A percentile compares a stretch with the other conserved stretches of the same genome.
These are phyloP conservation scores for Chloris gayana DNA, from an alignment of 176 grass and related monocot species.

Conservation along the genomic window DNA sequence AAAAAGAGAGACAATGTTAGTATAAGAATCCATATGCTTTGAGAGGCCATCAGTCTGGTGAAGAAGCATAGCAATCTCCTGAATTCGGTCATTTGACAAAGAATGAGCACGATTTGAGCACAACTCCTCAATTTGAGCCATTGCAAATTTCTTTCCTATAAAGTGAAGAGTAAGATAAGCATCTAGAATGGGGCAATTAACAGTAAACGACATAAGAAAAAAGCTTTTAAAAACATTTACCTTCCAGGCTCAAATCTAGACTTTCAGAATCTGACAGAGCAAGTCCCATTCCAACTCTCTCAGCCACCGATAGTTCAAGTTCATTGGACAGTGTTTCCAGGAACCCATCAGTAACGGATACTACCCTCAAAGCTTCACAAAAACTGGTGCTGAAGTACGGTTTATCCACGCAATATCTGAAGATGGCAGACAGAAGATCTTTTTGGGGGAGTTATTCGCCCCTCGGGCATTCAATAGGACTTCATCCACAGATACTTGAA, in stretches of 20 bases:
- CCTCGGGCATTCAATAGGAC: slow-evolving; percentile 43
- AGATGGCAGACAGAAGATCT: slow-evolving; percentile 55
- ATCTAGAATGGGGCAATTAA: slow-evolving; percentile 19
- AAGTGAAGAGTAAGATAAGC: slow-evolving; percentile 27
- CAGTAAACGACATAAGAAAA: not conserved
- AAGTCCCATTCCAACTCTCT: slow-evolving; percentile 77
- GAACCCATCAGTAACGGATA: slow-evolving; percentile 52
- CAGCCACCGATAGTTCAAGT: slow-evolving; percentile 61
- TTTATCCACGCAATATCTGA: slow-evolving; percentile 76
- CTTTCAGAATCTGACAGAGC: slow-evolving; percentile 81
- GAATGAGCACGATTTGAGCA: slow-evolving; percentile 59
- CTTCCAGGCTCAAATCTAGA: slow-evolving; percentile 58
- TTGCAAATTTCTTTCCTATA: slow-evolving; percentile 74
- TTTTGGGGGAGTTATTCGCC: slow-evolving; percentile 42
- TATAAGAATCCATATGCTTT: slow-evolving; percentile 74
- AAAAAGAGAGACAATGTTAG: slow-evolving; percentile 68
- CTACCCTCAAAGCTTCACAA: slow-evolving; percentile 67
- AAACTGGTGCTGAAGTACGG: slow-evolving; percentile 68
- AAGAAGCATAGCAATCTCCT: slow-evolving; percentile 90
- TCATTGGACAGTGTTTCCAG: slow-evolving; percentile 73
- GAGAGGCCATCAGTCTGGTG: slow-evolving; percentile 68
- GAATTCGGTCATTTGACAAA: slow-evolving; percentile 70
- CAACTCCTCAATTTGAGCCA: slow-evolving; percentile 72
- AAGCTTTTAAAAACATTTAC: slow-evolving; percentile 41
- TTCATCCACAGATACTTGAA: slow-evolving; percentile 81